Percentiles rank a stretch among this genome's conserved stretches.
These are phyloP conservation scores for Apiospora phragmitis DNA, from an alignment of 2,329 filamentous ascomycete genomes.

Conservation along the genomic window DNA sequence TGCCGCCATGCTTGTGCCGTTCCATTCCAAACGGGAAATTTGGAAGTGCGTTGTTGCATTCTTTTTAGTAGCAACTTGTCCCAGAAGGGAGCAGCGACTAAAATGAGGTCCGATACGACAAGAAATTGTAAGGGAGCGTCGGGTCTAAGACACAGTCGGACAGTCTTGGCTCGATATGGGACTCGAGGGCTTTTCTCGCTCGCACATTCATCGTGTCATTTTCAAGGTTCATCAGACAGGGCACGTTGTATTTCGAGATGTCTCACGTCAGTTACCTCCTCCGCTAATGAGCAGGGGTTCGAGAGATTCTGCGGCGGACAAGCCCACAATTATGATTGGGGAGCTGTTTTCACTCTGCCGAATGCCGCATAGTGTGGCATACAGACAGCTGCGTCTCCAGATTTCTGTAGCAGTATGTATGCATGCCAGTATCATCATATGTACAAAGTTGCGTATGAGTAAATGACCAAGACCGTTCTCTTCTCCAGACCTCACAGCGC, in stretches of 20 bases:
- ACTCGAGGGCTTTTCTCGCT: neutral
- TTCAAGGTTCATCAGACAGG: slow-evolving; percentile 1
- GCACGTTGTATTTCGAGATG: slow-evolving; percentile 3
- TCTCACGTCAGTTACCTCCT: slow-evolving; percentile 1
- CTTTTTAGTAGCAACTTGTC: neutral
- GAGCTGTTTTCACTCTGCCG: neutral
- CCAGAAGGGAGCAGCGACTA: neutral
- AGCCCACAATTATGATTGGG: neutral
- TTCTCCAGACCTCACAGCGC: slow-evolving; percentile 48
- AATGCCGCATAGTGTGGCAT: neutral
- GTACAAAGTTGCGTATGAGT: neutral
- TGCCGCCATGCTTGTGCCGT: neutral
- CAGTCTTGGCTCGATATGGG: neutral
- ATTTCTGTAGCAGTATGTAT: neutral
- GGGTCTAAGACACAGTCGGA: neutral
- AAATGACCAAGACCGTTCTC: neutral
- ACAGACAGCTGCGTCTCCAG: neutral
- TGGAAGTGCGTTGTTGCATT: neutral
- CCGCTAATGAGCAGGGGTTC: slow-evolving; percentile 4
- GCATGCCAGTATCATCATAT: neutral
- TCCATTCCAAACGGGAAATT: neutral
- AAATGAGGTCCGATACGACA: neutral
- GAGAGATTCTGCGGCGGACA: neutral
- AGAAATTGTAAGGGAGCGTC: neutral
- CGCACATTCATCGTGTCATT: neutral